Evolutionary conservation across 2,329 filamentous ascomycete species (phyloP).

Genomic region (Venturia pyrina): DNA sequence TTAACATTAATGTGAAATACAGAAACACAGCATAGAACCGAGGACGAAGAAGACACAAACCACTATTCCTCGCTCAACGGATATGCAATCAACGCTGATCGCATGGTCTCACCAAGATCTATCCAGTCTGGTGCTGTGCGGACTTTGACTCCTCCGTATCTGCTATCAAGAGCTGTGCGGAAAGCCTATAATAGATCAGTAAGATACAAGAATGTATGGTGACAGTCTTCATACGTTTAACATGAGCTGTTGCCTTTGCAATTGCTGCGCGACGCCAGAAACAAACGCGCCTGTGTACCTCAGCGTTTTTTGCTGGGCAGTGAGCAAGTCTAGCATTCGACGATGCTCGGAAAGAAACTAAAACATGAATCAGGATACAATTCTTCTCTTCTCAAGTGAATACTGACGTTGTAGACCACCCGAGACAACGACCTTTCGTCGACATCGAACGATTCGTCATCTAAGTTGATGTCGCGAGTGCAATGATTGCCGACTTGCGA

Average conservation of each 20-base stretch:
- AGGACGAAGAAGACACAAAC: neutral
- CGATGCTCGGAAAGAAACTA: conserved; percentile 12
- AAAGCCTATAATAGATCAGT: neutral
- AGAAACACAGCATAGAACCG: neutral
- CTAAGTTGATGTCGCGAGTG: conserved; percentile 4
- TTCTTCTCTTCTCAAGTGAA: neutral
- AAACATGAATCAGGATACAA: neutral
- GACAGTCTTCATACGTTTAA: neutral
- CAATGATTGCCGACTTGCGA: conserved; percentile 1
- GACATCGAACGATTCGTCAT: conserved; percentile 6
- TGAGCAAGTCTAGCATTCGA: conserved; percentile 8
- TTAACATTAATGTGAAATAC: neutral
- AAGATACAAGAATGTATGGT: no score
- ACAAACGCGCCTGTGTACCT: conserved; percentile 4
- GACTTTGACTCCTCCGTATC: conserved; percentile 1
- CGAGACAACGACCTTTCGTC: conserved; percentile 4
- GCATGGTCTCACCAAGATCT: conserved; percentile 6
- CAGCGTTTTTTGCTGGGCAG: neutral
- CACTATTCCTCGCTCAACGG: neutral
- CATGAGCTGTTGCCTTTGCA: conserved; percentile 4
- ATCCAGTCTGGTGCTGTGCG: conserved; percentile 8
- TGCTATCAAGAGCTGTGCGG: conserved; percentile 2
- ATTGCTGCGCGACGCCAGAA: neutral
- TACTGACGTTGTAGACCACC: conserved; percentile 9
- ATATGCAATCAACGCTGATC: conserved; percentile 13